phyloP scores from a whole-genome alignment of 1,139 yeast genomes.

The Blastobotrys malaysiensis region DNA sequence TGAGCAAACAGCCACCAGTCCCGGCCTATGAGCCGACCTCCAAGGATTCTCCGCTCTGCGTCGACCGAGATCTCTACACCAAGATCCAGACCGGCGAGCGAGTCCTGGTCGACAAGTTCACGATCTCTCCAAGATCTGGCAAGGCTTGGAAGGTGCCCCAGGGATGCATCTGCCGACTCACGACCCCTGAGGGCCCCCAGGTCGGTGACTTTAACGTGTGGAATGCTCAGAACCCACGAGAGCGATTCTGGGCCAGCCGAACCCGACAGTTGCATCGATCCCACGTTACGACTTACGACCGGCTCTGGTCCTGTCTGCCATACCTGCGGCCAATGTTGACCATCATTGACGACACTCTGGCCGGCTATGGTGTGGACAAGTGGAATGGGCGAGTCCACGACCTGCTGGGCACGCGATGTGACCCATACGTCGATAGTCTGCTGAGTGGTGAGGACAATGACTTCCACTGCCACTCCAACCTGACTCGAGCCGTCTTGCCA shows the following conservation, averaged over 20 bases:
- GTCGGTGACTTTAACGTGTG: constrained; percentile 65
- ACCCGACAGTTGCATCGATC: constrained; percentile 64
- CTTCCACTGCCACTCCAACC: constrained; percentile 61
- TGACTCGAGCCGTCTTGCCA: constrained; percentile 54
- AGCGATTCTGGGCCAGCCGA: constrained; percentile 64
- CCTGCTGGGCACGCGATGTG: constrained; percentile 62
- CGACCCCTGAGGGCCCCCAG: constrained; percentile 65
- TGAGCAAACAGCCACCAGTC: constrained; percentile 34
- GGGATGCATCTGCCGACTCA: constrained; percentile 51
- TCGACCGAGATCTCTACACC: constrained; percentile 45
- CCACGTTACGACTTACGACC: constrained; percentile 56
- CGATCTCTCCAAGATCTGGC: constrained; percentile 52
- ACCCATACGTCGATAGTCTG: constrained; percentile 60
- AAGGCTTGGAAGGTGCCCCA: constrained; percentile 59
- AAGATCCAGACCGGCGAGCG: constrained; percentile 41
- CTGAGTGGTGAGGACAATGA: constrained; percentile 55
- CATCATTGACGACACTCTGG: constrained; percentile 54
- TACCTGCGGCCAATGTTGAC: constrained; percentile 59
- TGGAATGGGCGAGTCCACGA: constrained; percentile 67
- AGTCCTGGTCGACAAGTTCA: constrained; percentile 35
- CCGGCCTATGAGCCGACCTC: constrained; percentile 52
- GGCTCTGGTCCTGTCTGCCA: constrained; percentile 62
- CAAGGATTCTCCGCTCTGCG: constrained; percentile 48
- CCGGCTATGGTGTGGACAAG: constrained; percentile 51
- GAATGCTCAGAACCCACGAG: constrained; percentile 56